These are phyloP conservation scores for Erythrophleum ivorense DNA, from an alignment of 331 rosid species.

Conservation along the genomic window DNA sequence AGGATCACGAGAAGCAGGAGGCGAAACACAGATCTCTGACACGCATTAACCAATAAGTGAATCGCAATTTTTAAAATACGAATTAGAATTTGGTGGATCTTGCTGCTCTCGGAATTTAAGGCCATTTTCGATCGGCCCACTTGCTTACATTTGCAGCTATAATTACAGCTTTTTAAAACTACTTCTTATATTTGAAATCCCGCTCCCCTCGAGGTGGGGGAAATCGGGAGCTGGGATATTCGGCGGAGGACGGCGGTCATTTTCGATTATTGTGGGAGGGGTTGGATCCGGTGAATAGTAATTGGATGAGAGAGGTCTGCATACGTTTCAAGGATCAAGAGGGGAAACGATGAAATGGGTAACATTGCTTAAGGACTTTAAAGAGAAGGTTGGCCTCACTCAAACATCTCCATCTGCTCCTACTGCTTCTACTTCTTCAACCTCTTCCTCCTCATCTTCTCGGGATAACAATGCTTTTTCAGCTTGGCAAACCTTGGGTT, in stretches of 20 bases:
- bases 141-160: slow-evolving; percentile 52
- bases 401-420: slow-evolving; percentile 61
- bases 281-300: slow-evolving; percentile 72
- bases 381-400: slow-evolving; percentile 97
- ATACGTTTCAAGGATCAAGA: slow-evolving; percentile 61
- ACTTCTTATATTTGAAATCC: slow-evolving; percentile 28
- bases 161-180: neutral
- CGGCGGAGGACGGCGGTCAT: slow-evolving; percentile 51
- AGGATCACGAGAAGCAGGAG: slow-evolving; percentile 21
- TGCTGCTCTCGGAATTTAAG: slow-evolving; percentile 30
- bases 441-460: slow-evolving; percentile 55
- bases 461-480: slow-evolving; percentile 65
- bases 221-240: slow-evolving; percentile 32
- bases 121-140: slow-evolving; percentile 53
- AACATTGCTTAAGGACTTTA: slow-evolving; percentile 96
- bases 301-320: slow-evolving; percentile 73
- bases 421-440: slow-evolving; percentile 41
- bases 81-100: slow-evolving; percentile 57
- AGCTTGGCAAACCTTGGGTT: slow-evolving; percentile 53
- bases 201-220: slow-evolving; percentile 40
- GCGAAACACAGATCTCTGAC: slow-evolving; percentile 33
- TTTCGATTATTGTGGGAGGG: slow-evolving; percentile 45
- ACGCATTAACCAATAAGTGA: slow-evolving; percentile 34
- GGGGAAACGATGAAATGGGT: slow-evolving; percentile 97
- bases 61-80: slow-evolving; percentile 14